Conservation (phyloP, 1,284 basidiomycete genomes). For the Ceratobasidium sp. region DNA sequence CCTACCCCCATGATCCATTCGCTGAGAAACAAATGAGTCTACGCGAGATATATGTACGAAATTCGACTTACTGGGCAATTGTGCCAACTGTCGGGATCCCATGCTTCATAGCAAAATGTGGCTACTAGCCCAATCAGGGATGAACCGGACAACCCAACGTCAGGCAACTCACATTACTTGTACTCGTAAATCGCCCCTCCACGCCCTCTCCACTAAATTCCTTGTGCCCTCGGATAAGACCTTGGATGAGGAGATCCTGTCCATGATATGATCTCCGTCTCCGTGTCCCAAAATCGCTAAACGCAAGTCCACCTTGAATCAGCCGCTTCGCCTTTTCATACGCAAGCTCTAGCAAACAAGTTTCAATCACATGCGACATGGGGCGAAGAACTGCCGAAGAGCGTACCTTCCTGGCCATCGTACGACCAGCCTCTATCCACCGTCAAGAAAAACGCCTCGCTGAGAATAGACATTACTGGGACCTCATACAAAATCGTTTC, state of each 20-base stretch:
- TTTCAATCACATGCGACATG: slow-evolving; percentile 56
- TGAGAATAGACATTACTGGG: slow-evolving; percentile 89
- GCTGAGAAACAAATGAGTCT: slow-evolving; percentile 58
- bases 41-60: slow-evolving; percentile 25
- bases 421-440: slow-evolving; percentile 87
- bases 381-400: background rate
- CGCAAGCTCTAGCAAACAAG: slow-evolving; percentile 62
- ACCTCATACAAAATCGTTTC: slow-evolving; percentile 98
- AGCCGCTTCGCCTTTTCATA: slow-evolving; percentile 78
- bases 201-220: slow-evolving; percentile 60
- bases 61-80: slow-evolving; percentile 82
- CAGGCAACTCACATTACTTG: slow-evolving; percentile 77
- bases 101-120: slow-evolving; percentile 83
- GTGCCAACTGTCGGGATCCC: slow-evolving; percentile 80
- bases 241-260: slow-evolving; percentile 84
- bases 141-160: background rate
- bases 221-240: slow-evolving; percentile 73
- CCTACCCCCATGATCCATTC: slow-evolving; percentile 96
- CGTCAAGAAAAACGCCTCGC: slow-evolving; percentile 78
- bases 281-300: slow-evolving; percentile 96
- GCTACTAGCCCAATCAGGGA: slow-evolving; percentile 61
- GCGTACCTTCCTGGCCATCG: slow-evolving; percentile 78
- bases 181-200: slow-evolving; percentile 78
- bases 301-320: slow-evolving; percentile 75
- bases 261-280: slow-evolving; percentile 83